Conservation (phyloP, 2,329 filamentous ascomycete genomes). For the Calycina herbarum region DNA sequence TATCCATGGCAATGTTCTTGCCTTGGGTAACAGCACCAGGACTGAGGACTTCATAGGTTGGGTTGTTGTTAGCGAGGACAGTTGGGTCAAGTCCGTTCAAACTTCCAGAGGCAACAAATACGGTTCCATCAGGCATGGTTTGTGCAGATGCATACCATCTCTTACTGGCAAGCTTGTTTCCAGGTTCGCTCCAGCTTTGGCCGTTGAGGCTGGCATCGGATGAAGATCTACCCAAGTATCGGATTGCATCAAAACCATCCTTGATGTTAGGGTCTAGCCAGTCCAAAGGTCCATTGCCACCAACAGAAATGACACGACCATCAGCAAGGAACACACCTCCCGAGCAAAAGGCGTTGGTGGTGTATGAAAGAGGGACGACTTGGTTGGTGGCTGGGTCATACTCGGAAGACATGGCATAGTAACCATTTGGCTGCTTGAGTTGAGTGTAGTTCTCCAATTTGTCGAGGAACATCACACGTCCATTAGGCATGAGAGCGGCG, state of each 20-base stretch:
- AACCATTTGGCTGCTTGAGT: conserved; percentile 51
- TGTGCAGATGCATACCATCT: conserved; percentile 64
- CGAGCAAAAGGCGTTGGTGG: conserved; percentile 62
- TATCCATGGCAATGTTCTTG: conserved; percentile 50
- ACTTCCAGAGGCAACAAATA: conserved; percentile 62
- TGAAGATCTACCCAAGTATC: conserved; percentile 52
- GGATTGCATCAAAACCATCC: conserved; percentile 59
- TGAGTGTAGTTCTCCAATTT: conserved; percentile 64
- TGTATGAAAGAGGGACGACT: conserved; percentile 48
- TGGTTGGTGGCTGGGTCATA: conserved; percentile 54
- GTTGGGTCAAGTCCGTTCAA: conserved; percentile 58
- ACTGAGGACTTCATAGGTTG: conserved; percentile 61
- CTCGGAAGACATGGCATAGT: conserved; percentile 60
- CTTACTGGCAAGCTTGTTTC: conserved; percentile 52
- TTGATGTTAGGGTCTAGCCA: conserved; percentile 57
- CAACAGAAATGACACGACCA: conserved; percentile 54
- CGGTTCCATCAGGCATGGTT: conserved; percentile 54
- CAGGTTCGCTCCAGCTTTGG: conserved; percentile 54
- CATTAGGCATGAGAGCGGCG: conserved; percentile 58
- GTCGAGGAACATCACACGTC: conserved; percentile 60
- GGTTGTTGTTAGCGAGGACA: conserved; percentile 58
- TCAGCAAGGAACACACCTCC: conserved; percentile 59
- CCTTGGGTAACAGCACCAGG: conserved; percentile 48
- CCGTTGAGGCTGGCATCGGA: conserved; percentile 48
- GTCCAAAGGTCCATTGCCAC: conserved; percentile 56